A percentile compares a stretch with the other conserved stretches of the same genome.
phyloP scores from a whole-genome alignment of 805 yeast species.

The Cyberlindnera amylophila region DNA sequence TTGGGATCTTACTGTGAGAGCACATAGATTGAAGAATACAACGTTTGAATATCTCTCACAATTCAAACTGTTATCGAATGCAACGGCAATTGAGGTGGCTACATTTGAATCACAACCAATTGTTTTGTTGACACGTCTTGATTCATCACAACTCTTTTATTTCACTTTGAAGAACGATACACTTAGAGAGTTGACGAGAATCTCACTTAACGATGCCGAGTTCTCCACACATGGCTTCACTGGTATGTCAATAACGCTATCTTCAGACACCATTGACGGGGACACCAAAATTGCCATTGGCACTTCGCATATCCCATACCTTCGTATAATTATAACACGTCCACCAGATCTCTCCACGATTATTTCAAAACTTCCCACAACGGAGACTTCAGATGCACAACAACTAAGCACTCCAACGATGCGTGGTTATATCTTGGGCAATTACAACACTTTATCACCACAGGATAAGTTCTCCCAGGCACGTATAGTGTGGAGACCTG shows the following conservation, averaged over 20 bases:
- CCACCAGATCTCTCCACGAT: constrained; percentile 31
- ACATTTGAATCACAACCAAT: constrained; percentile 30
- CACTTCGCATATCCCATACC: constrained; percentile 75
- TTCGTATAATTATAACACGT: constrained; percentile 58
- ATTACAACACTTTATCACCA: constrained; percentile 51
- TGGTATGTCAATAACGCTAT: constrained; percentile 42
- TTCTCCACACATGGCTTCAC: constrained; percentile 63
- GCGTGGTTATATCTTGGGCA: constrained; percentile 38
- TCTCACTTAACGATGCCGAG: constrained; percentile 72
- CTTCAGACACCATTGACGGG: constrained; percentile 9
- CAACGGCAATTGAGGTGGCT: constrained; percentile 46
- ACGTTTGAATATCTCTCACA: constrained; percentile 21
- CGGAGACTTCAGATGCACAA: constrained; percentile 7
- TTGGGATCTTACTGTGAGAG: constrained; percentile 49
- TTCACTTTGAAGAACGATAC: constrained; percentile 23
- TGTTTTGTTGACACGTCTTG: constrained; percentile 54
- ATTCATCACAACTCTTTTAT: constrained; percentile 55
- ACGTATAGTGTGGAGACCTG: constrained; percentile 40
- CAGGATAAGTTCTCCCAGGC: constrained; percentile 66
- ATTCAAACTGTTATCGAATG: constrained; percentile 43
- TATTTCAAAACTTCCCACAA: background rate
- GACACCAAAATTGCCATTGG: constrained; percentile 50
- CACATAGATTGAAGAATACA: constrained; percentile 28
- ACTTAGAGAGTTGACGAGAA: constrained; percentile 36
- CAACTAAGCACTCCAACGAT: constrained; percentile 14